Evolutionary conservation across 129 eudicot species (phyloP), one percentile per base, ranked within the genome.

Genomic region (Gnaphalium uliginosum): DNA sequence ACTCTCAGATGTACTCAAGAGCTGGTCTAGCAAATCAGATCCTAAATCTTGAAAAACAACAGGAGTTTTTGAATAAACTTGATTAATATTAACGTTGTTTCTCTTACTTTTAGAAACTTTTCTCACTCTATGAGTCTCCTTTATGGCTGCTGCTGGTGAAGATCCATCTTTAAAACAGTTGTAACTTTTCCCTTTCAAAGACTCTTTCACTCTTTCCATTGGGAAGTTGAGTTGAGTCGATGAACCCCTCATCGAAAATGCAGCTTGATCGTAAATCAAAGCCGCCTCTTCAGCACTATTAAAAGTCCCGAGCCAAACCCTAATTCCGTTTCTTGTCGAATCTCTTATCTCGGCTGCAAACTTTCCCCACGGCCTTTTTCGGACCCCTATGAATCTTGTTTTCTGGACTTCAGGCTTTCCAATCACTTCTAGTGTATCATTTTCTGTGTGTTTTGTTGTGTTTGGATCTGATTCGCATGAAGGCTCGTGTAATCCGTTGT

Each of bases 231-330:
- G 81, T 59, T 37, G 74, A 51, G 85, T 35, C 14, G 66, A 70
- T 1, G 81, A 17, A 76, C 85, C 85, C 51, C 85, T 72, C 85
- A 76, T 81, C 14, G 78, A 64, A 53, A 76, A 81, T 61, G 85
- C 85, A 0, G 81, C 85, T 76, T 81, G 85, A 27, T 81, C 85
- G 14, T 81, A 81, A 27, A 71, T 57, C 29, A 81, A 64, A 54
- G 85, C 85, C 0, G 85, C 85, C 22, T 76, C 81, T 76, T 81
- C 85, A 1, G 81, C 74, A 9, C 69, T 81, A 54, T 51, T 50
- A 39, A 81, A 81, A 13, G 85, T 81, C 17, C 85, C 85, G 0
- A 81, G 74, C 85, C 85, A 81, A 19, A 81, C 85, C 81, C 85
- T 76, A 75, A 63, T 69, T 30, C 85, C 85, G 32, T 81, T 75